A percentile compares a stretch with the other conserved stretches of the same genome.
Evolutionary conservation across 345 rosid genomes (phyloP).

Genomic region (Linum trigynum): DNA sequence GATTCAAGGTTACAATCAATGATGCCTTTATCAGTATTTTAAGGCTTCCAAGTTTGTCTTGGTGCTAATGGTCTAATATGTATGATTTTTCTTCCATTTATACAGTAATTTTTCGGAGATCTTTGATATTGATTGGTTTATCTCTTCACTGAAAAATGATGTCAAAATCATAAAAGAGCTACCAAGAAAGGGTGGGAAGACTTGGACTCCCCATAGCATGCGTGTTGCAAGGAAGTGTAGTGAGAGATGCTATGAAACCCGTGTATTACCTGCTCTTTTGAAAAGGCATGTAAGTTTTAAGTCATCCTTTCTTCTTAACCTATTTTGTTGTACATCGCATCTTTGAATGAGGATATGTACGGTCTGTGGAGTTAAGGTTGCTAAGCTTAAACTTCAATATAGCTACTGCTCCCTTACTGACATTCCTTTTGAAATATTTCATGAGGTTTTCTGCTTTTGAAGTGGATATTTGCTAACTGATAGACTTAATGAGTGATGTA

Average conservation of each 20-base stretch:
- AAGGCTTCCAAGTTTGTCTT: neutral
- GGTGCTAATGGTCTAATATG: slow-evolving; percentile 9
- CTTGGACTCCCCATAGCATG: slow-evolving; percentile 52
- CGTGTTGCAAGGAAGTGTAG: slow-evolving; percentile 96
- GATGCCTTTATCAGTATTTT: neutral
- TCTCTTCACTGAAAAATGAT: slow-evolving; percentile 69
- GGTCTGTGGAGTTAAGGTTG: neutral
- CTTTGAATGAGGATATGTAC: too few relatives aligned
- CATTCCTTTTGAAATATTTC: neutral
- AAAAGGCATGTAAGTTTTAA: slow-evolving; percentile 98
- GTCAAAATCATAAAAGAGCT: slow-evolving; percentile 79
- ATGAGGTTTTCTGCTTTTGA: neutral
- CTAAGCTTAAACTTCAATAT: neutral
- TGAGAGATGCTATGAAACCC: slow-evolving; percentile 73
- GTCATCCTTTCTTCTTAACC: slow-evolving; percentile 15
- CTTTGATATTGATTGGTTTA: slow-evolving; percentile 73
- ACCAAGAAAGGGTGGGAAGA: slow-evolving; percentile 58
- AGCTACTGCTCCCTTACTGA: neutral
- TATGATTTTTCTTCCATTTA: slow-evolving; percentile 1
- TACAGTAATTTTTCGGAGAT: slow-evolving; percentile 84
- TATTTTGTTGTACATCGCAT: neutral
- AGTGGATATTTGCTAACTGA: neutral
- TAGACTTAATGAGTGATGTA: neutral
- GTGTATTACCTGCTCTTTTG: slow-evolving; percentile 83
- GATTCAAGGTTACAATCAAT: slow-evolving; percentile 58